Conservation (phyloP, 2,329 filamentous ascomycete species). For the Paecilomyces sp. region DNA sequence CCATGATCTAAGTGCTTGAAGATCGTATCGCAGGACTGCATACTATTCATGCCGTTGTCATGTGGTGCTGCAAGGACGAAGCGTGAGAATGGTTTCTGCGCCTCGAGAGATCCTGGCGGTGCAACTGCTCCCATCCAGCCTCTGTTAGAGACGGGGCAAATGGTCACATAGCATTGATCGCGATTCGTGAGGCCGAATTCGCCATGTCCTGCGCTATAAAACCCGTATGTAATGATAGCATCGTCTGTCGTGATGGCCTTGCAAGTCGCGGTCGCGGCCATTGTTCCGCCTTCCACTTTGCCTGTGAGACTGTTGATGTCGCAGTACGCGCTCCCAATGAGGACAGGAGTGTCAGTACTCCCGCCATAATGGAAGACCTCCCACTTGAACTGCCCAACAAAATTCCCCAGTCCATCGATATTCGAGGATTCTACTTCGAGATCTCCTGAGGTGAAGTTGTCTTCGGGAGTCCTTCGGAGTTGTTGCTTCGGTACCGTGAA, state of each 20-base stretch:
- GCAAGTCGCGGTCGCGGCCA: constrained; percentile 23
- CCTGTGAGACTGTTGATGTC: background rate
- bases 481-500: background rate
- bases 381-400: background rate
- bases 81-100: constrained; percentile 34
- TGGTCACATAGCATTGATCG: constrained; percentile 42
- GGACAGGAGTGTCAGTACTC: background rate
- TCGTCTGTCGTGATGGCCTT: constrained; percentile 23
- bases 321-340: background rate
- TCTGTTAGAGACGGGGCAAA: constrained; percentile 22
- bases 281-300: constrained; percentile 13
- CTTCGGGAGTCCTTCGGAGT: background rate
- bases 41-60: constrained; percentile 48
- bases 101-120: constrained; percentile 31
- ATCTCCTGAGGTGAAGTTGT: background rate
- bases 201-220: constrained; percentile 44
- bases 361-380: background rate
- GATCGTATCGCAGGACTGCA: constrained; percentile 35
- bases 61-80: constrained; percentile 42
- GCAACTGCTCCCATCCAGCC: constrained; percentile 41
- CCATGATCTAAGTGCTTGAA: constrained; percentile 19
- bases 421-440: background rate
- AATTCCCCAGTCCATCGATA: background rate
- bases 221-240: constrained; percentile 38
- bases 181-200: constrained; percentile 35